These are phyloP conservation scores for Alternaria hordeiaustralica DNA, from an alignment of 2,329 filamentous ascomycete species.

Conservation along the genomic window DNA sequence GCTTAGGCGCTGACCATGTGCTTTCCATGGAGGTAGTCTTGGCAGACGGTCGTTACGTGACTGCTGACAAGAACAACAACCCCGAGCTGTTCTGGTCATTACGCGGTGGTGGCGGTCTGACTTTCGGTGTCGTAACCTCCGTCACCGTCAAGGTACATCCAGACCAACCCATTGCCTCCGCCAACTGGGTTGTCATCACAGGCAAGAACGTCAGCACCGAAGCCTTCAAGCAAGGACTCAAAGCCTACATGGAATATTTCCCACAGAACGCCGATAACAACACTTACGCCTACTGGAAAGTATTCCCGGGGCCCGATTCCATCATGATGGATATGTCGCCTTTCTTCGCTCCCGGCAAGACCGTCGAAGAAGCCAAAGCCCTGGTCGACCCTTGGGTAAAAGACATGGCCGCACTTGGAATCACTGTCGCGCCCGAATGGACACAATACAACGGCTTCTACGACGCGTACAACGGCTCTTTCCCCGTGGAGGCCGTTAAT, in stretches of 20 bases:
- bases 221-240: neutral
- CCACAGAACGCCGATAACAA: neutral
- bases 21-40: constrained; percentile 33
- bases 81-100: neutral
- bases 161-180: neutral
- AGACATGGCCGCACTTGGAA: neutral
- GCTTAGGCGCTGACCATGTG: constrained; percentile 40
- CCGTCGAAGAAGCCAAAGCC: neutral
- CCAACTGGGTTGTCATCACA: neutral
- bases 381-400: neutral
- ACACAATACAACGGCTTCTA: neutral
- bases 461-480: neutral
- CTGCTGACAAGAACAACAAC: constrained; percentile 26
- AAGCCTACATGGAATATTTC: neutral
- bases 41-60: constrained; percentile 30
- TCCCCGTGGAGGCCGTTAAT: neutral
- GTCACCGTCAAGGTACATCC: neutral
- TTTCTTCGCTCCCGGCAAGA: neutral
- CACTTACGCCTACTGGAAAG: neutral
- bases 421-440: neutral
- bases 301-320: neutral
- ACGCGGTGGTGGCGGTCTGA: neutral
- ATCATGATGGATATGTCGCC: neutral
- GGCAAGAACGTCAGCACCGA: neutral
- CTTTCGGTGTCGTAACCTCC: neutral